These are phyloP conservation scores for Trichoderma koningii DNA, from an alignment of 2,329 filamentous ascomycete species.

Conservation along the genomic window DNA sequence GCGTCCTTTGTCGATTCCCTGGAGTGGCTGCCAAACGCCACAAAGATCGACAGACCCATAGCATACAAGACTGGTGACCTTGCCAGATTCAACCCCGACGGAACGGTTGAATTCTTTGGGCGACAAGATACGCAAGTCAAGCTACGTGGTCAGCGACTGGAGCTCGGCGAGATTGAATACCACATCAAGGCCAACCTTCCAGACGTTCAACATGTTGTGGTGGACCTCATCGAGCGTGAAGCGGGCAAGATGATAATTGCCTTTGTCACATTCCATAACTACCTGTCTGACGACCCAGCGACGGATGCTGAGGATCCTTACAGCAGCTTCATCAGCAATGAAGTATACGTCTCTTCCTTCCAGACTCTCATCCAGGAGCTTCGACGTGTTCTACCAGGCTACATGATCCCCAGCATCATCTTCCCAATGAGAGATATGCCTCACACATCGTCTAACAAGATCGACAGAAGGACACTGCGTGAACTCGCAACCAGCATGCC, in stretches of 20 bases:
- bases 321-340: neutral
- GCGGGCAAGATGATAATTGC: slow-evolving; percentile 7
- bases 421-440: slow-evolving; percentile 17
- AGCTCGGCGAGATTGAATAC: slow-evolving; percentile 21
- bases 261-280: slow-evolving; percentile 20
- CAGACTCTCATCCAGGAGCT: neutral
- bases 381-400: slow-evolving; percentile 12
- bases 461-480: slow-evolving; percentile 16
- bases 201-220: neutral
- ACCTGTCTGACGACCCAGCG: neutral
- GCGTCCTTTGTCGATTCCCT: slow-evolving; percentile 6
- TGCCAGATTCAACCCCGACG: slow-evolving; percentile 17
- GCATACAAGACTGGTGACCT: slow-evolving; percentile 24
- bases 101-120: slow-evolving; percentile 13
- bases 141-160: slow-evolving; percentile 24
- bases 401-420: slow-evolving; percentile 28
- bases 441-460: slow-evolving; percentile 25
- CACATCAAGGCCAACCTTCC: neutral
- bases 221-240: slow-evolving; percentile 22
- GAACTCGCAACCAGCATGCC: neutral
- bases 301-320: neutral
- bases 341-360: neutral
- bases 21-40: slow-evolving; percentile 1
- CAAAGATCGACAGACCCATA: neutral
- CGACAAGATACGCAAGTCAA: slow-evolving; percentile 24